Conservation (phyloP, 2,329 filamentous ascomycete genomes). For the Pleomassaria siparia region DNA sequence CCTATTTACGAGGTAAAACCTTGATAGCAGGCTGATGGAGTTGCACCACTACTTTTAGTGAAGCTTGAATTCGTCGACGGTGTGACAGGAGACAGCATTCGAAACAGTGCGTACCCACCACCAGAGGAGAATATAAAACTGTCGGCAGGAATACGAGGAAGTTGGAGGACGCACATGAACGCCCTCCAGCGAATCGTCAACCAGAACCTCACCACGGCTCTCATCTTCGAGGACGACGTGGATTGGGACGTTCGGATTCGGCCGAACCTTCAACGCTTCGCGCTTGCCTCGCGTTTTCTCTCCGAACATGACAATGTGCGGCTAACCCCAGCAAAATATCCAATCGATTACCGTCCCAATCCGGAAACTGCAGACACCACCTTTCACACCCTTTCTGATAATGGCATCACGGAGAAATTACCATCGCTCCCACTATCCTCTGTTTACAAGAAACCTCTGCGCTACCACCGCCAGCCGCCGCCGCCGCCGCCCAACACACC, state of each 20-base stretch:
- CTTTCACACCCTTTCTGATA: conserved; percentile 27
- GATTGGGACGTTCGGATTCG: conserved; percentile 35
- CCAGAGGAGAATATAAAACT: conserved; percentile 32
- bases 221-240: conserved; percentile 36
- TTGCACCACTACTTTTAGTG: too few relatives aligned
- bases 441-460: conserved; percentile 11
- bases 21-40: too few relatives aligned
- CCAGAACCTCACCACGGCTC: conserved; percentile 34
- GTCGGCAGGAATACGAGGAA: conserved; percentile 28
- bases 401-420: conserved; percentile 22
- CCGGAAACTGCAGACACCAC: conserved; percentile 26
- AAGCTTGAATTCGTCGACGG: conserved; percentile 54
- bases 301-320: conserved; percentile 18
- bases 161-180: conserved; percentile 38
- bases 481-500: conserved; percentile 5
- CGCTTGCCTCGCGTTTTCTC: conserved; percentile 27
- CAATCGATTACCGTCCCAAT: conserved; percentile 20
- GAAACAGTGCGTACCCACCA: conserved; percentile 30
- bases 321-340: conserved; percentile 16
- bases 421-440: conserved; percentile 23
- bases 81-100: conserved; percentile 42
- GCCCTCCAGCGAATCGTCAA: conserved; percentile 30
- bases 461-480: conserved; percentile 4
- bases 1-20: too few relatives aligned
- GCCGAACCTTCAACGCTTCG: conserved; percentile 33